Conservation (phyloP, 257 asterid species). For the Penstemon davidsonii region DNA sequence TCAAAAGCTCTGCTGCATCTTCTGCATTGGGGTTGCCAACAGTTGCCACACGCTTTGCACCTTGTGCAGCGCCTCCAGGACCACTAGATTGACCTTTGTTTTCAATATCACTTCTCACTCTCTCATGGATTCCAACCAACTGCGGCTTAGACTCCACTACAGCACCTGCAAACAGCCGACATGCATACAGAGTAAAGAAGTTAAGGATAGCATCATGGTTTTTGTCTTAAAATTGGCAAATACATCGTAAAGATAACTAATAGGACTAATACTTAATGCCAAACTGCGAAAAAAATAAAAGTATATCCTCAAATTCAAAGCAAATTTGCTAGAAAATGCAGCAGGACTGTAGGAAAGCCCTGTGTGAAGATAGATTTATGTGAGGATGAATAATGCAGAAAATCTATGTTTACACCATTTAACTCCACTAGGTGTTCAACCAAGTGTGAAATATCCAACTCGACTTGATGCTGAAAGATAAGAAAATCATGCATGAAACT, state of each 20-base stretch:
- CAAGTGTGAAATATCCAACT: neutral
- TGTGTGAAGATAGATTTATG: neutral
- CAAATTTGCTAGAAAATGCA: neutral
- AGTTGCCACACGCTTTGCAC: slow-evolving; percentile 58
- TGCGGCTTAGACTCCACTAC: slow-evolving; percentile 85
- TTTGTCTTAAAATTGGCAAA: neutral
- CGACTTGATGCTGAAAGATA: slow-evolving; percentile 9
- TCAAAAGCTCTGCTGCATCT: slow-evolving; percentile 86
- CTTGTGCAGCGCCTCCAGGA: slow-evolving; percentile 41
- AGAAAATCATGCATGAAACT: neutral
- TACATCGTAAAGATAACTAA: neutral
- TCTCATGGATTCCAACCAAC: slow-evolving; percentile 80
- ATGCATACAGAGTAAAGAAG: neutral
- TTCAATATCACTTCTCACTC: slow-evolving; percentile 86
- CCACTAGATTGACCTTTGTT: slow-evolving; percentile 42
- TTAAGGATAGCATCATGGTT: neutral
- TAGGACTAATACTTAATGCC: neutral
- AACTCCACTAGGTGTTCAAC: neutral
- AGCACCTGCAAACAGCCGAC: slow-evolving; percentile 48
- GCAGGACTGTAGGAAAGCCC: neutral
- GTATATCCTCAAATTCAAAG: neutral
- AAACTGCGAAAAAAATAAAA: neutral
- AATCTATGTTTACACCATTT: neutral
- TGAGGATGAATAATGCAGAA: neutral
- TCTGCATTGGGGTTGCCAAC: slow-evolving; percentile 67